These are phyloP conservation scores for Boletales sp. DNA, from an alignment of 768 basidiomycete genomes.

Conservation along the genomic window DNA sequence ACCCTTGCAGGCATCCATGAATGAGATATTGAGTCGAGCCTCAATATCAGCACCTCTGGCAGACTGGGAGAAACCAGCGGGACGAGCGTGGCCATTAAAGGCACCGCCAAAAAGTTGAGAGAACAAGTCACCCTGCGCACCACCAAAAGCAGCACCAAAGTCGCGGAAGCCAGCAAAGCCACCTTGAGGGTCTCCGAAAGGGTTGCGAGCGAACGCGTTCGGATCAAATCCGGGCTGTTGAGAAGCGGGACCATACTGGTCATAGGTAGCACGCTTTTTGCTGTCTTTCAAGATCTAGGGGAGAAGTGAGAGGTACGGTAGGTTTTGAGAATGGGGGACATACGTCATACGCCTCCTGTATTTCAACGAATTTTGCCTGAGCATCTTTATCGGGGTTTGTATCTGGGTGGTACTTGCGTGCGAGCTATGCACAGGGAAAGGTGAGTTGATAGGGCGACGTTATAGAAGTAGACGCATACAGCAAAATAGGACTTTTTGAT, in stretches of 20 bases:
- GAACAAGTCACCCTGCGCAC: slow-evolving; percentile 66
- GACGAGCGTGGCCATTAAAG: slow-evolving; percentile 47
- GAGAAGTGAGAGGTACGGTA: slow-evolving; percentile 15
- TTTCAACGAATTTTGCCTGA: slow-evolving; percentile 92
- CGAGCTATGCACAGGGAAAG: slow-evolving; percentile 59
- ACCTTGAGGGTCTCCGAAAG: slow-evolving; percentile 46
- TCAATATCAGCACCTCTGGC: slow-evolving; percentile 81
- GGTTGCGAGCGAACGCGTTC: slow-evolving; percentile 64
- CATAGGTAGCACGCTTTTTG: slow-evolving; percentile 86
- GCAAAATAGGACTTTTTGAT: slow-evolving; percentile 98
- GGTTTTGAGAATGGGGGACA: slow-evolving; percentile 26
- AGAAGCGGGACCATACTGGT: slow-evolving; percentile 89
- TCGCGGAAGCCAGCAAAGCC: slow-evolving; percentile 75
- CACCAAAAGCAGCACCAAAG: slow-evolving; percentile 60
- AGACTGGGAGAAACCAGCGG: slow-evolving; percentile 41
- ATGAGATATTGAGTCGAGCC: slow-evolving; percentile 67
- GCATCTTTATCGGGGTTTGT: slow-evolving; percentile 91
- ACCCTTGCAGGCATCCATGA: slow-evolving; percentile 96
- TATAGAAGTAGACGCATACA: slow-evolving; percentile 44
- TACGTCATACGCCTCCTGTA: slow-evolving; percentile 97
- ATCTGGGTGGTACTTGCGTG: slow-evolving; percentile 97
- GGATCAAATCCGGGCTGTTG: slow-evolving; percentile 95
- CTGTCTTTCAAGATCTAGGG: slow-evolving; percentile 88
- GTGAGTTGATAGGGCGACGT: slow-evolving; percentile 11
- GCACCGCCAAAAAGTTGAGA: slow-evolving; percentile 77